Conservation (phyloP, 2,329 filamentous ascomycete genomes). For the Phaeosphaeriaceae sp. region DNA sequence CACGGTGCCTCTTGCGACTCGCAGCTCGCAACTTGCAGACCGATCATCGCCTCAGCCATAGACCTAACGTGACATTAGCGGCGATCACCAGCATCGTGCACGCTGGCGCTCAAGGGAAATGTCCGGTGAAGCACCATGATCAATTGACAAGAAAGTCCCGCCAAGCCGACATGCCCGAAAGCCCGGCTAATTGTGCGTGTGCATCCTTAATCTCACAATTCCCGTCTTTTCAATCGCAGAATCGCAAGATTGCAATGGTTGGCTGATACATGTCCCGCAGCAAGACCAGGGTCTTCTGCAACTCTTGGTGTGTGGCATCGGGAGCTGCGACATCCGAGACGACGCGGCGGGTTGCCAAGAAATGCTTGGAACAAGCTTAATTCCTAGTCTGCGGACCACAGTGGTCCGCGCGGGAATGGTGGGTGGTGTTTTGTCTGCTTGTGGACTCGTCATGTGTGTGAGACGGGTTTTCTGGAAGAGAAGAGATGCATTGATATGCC, state of each 20-base stretch:
- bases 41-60: background rate
- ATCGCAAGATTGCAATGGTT: background rate
- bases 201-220: background rate
- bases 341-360: background rate
- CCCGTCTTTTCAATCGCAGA: background rate
- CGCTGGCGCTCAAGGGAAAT: background rate
- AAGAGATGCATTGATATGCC: background rate
- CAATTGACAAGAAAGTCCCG: no score
- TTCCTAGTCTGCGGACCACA: background rate
- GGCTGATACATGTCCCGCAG: conserved; percentile 29
- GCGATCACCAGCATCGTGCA: background rate
- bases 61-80: background rate
- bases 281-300: conserved; percentile 22
- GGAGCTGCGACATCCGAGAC: conserved; percentile 45
- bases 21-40: background rate
- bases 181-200: background rate
- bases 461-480: background rate
- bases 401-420: background rate
- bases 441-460: background rate
- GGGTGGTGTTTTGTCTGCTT: background rate
- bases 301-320: conserved; percentile 40
- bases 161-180: no score
- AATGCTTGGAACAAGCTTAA: conserved; percentile 41
- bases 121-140: background rate
- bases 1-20: background rate